Evolutionary conservation across 768 basidiomycete genomes (phyloP).

Genomic region (Boletus pseudopeckii): DNA sequence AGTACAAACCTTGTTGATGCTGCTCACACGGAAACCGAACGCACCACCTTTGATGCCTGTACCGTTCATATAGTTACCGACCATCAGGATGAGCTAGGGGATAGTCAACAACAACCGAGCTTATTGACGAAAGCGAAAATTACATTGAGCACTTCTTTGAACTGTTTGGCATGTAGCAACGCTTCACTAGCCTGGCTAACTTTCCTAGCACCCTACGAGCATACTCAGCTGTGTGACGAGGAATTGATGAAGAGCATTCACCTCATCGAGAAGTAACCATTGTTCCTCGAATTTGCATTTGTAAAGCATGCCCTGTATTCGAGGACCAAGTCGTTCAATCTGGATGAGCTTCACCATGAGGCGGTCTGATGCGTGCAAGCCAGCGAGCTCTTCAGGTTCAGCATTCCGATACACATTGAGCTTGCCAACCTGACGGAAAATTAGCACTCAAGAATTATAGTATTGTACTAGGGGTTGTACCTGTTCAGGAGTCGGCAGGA

Average conservation of each 20-base stretch:
- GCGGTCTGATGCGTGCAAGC: slow-evolving; percentile 91
- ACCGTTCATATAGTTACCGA: slow-evolving; percentile 99
- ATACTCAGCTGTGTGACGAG: slow-evolving; percentile 6
- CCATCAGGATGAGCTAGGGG: slow-evolving; percentile 77
- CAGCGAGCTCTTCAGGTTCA: slow-evolving; percentile 79
- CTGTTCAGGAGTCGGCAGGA: slow-evolving; percentile 90
- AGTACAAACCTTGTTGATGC: slow-evolving; percentile 83
- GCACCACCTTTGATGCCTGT: slow-evolving; percentile 95
- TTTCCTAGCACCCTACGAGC: slow-evolving; percentile 68
- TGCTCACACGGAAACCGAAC: slow-evolving; percentile 94
- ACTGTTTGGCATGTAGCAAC: slow-evolving; percentile 75
- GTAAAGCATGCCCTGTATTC: slow-evolving; percentile 96
- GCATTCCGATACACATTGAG: slow-evolving; percentile 86
- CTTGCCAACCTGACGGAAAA: slow-evolving; percentile 66
- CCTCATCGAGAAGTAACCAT: slow-evolving; percentile 78
- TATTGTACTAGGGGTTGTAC: slow-evolving; percentile 34
- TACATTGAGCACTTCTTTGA: slow-evolving; percentile 88
- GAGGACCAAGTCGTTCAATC: slow-evolving; percentile 81
- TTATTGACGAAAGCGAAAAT: slow-evolving; percentile 19
- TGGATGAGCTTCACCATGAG: slow-evolving; percentile 97
- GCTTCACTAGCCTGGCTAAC: slow-evolving; percentile 77
- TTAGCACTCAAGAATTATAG: not conserved
- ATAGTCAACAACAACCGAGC: slow-evolving; percentile 2
- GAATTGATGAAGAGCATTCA: slow-evolving; percentile 29
- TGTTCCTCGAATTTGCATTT: slow-evolving; percentile 85